Base-by-base conservation (phyloP, 2,329 filamentous ascomycete genomes). In the Aspergillus nomiae region DNA sequence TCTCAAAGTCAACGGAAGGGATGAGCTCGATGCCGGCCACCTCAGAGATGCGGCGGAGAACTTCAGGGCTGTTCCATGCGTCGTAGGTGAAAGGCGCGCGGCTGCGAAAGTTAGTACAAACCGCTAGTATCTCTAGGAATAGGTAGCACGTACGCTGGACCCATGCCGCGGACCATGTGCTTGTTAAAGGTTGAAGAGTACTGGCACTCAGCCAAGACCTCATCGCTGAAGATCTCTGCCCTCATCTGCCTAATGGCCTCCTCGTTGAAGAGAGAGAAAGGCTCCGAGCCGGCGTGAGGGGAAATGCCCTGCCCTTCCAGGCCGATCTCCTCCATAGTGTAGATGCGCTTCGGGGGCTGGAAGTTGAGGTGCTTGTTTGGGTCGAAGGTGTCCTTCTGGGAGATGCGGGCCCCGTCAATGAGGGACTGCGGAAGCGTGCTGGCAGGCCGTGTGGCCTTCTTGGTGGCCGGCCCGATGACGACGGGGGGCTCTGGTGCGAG, bases 181-280 rank as follows among this genome's bases (percentile, higher is more conserved):
- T 26, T 80, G 74, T 16, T 82, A 79, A 68, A 89, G 79, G 66
- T 86, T 84, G 71, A 85, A 84, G 82, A 81, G 72, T 82, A 88
- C 57, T 81, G 81, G 73, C 83, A 88, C 50, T 86, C 84, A 5
- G 82, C 75, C 55, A 84, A 78, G 4, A 88, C 85, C n/a, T 83
- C 79, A 0, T 83, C 77, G 57, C 82, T 83, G 46, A 89, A 80
- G 36, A 89, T 82, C 72, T 90, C 87, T 1, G 76, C 76, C 63
- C 87, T 80, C 81, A 90, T 89, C 61, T 84, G 81, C 69, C 83
- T 75, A 46, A 90, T 81, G 1, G 87, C 87, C 56, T 88, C 86
- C 26, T 81, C 70, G 8, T 84, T 85, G 74, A 90, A 90, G 26
- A 90, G 81, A 1, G 80, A 79, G 73, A 90, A 90, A 0, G 87